phyloP scores from a whole-genome alignment of 768 basidiomycete species.

The Pisolithus microcarpus region DNA sequence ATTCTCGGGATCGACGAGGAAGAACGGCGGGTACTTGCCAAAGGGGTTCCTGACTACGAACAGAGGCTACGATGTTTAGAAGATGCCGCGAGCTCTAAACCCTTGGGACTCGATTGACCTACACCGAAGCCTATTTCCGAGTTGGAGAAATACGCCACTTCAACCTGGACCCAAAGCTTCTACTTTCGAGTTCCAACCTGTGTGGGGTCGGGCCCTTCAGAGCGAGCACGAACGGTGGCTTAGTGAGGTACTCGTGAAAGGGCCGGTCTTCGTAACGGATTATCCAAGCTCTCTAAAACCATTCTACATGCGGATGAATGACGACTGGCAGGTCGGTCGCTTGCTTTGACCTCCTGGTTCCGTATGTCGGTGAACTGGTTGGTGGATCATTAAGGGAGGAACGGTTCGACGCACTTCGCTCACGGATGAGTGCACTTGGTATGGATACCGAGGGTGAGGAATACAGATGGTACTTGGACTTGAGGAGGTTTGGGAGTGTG shows the following conservation, averaged over 20 bases:
- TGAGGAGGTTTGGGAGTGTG: constrained; percentile 77
- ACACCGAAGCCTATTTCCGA: constrained; percentile 66
- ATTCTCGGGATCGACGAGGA: constrained; percentile 28
- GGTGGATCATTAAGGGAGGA: constrained; percentile 92
- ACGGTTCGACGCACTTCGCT: constrained; percentile 43
- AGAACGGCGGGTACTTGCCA: constrained; percentile 27
- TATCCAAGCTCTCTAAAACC: constrained; percentile 83
- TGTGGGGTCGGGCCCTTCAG: constrained; percentile 66
- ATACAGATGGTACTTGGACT: constrained; percentile 72
- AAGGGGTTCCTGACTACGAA: constrained; percentile 27
- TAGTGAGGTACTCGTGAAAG: constrained; percentile 55
- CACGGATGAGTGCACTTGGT: constrained; percentile 42
- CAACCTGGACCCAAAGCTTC: constrained; percentile 12
- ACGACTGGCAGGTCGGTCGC: constrained; percentile 57
- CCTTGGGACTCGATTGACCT: constrained; percentile 74
- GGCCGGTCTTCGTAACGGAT: constrained; percentile 87
- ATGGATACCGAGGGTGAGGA: constrained; percentile 35
- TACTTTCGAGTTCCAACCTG: constrained; percentile 50
- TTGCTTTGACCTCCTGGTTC: constrained; percentile 95
- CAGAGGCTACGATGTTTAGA: constrained; percentile 29
- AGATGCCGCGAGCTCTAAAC: constrained; percentile 27
- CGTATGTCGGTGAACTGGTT: constrained; percentile 79
- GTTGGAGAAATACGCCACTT: constrained; percentile 35
- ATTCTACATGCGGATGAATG: constrained; percentile 89
- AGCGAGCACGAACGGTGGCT: constrained; percentile 94